phyloP scores from a whole-genome alignment of 306 rosid species.

The Boehmeria nivea region DNA sequence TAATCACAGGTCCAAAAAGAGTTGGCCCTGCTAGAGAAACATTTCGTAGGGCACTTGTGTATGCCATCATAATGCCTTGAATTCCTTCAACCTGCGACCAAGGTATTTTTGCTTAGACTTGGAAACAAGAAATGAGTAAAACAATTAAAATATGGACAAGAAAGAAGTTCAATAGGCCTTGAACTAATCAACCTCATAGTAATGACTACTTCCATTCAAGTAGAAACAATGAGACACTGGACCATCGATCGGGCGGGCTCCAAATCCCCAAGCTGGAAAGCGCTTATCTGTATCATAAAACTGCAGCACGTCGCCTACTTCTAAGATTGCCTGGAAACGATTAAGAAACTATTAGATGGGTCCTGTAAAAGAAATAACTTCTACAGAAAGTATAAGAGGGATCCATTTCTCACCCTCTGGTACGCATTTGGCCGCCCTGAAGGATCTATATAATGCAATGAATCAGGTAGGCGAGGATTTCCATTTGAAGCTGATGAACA shows the following conservation, averaged over 20 bases:
- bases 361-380: conserved; percentile 15
- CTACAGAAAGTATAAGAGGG: conserved; percentile 13
- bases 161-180: conserved; percentile 27
- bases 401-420: conserved; percentile 72
- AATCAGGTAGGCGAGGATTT: conserved; percentile 97
- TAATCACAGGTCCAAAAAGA: conserved; percentile 95
- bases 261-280: conserved; percentile 99
- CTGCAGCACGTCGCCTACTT: conserved; percentile 90
- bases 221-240: conserved; percentile 99
- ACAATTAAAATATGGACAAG: conserved; percentile 20
- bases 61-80: conserved; percentile 96
- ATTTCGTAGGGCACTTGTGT: conserved; percentile 85
- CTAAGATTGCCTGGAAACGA: conserved; percentile 72
- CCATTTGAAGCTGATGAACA: conserved; percentile 93
- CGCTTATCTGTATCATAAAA: conserved; percentile 89
- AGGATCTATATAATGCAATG: conserved; percentile 97
- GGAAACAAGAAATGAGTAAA: conserved; percentile 7
- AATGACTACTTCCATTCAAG: conserved; percentile 86
- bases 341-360: conserved; percentile 19
- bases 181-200: conserved; percentile 66
- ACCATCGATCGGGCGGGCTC: conserved; percentile 99
- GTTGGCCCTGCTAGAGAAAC: conserved; percentile 99
- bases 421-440: conserved; percentile 93
- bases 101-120: conserved; percentile 12
- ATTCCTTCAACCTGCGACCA: conserved; percentile 91